Conservation (phyloP, 75 land plant genomes). For the Selaginella moellendorffii region DNA sequence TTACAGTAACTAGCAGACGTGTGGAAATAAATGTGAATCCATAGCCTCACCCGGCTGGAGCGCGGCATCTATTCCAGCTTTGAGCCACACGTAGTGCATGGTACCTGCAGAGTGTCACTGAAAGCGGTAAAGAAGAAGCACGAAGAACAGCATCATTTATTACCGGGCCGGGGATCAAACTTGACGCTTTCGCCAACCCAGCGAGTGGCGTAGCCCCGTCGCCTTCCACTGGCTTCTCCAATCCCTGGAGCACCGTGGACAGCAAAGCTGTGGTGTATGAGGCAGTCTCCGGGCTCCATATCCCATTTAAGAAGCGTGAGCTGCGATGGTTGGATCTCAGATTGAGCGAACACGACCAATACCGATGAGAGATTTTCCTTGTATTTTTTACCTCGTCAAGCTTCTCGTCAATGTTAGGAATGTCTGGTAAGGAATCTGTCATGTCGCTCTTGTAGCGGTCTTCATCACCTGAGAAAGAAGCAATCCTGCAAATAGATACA, state of each 20-base stretch:
- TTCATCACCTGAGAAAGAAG: conserved; percentile 23
- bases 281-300: conserved; percentile 29
- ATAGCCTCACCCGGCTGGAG: not conserved
- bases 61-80: not conserved
- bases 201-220: conserved; percentile 26
- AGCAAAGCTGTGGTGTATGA: conserved; percentile 24
- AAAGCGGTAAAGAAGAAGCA: too few relatives aligned
- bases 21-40: not conserved
- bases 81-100: not conserved
- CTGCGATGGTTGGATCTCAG: conserved; percentile 4
- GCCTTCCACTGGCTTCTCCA: conserved; percentile 13
- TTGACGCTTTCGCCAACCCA: conserved; percentile 20
- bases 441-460: conserved; percentile 14
- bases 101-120: not conserved
- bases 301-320: conserved; percentile 20
- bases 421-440: conserved; percentile 14
- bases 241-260: conserved; percentile 28
- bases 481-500: conserved; percentile 12
- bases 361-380: not conserved
- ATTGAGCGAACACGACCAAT: too few relatives aligned
- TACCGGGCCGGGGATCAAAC: conserved; percentile 31
- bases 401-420: conserved; percentile 21
- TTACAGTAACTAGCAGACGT: too few relatives aligned
- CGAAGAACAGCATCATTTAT: too few relatives aligned
- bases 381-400: conserved; percentile 15